Evolutionary conservation across 805 yeast species (phyloP).

Genomic region (Komagataella phaffii): DNA sequence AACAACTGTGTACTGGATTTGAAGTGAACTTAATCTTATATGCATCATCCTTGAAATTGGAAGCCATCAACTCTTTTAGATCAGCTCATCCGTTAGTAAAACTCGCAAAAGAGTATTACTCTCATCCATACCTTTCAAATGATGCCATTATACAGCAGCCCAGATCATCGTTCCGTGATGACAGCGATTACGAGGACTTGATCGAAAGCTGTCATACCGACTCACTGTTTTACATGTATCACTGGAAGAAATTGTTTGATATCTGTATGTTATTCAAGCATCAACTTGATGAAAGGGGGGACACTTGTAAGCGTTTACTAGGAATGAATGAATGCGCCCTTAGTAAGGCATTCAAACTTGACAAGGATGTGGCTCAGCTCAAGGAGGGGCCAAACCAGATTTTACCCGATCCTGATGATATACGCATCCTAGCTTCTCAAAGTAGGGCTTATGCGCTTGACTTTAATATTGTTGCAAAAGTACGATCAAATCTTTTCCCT

Average conservation of each 20-base stretch:
- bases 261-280: not conserved
- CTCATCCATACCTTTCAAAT: not conserved
- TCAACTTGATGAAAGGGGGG: not conserved
- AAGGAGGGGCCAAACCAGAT: not conserved
- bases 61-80: not conserved
- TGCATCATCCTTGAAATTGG: not conserved
- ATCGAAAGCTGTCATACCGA: not conserved
- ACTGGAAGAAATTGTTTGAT: not conserved
- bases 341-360: not conserved
- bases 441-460: no score
- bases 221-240: not conserved
- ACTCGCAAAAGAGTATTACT: not conserved
- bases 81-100: not conserved
- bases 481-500: constrained; percentile 21
- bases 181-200: not conserved
- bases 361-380: not conserved
- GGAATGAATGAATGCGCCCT: not conserved
- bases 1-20: not conserved
- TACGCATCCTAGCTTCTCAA: not conserved
- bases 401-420: not conserved
- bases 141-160: not conserved
- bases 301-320: not conserved
- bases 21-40: not conserved
- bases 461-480: constrained; percentile 3
- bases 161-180: not conserved